Base-by-base conservation (phyloP, 2,329 filamentous ascomycete species). In the Orbilia ellipsospora region DNA sequence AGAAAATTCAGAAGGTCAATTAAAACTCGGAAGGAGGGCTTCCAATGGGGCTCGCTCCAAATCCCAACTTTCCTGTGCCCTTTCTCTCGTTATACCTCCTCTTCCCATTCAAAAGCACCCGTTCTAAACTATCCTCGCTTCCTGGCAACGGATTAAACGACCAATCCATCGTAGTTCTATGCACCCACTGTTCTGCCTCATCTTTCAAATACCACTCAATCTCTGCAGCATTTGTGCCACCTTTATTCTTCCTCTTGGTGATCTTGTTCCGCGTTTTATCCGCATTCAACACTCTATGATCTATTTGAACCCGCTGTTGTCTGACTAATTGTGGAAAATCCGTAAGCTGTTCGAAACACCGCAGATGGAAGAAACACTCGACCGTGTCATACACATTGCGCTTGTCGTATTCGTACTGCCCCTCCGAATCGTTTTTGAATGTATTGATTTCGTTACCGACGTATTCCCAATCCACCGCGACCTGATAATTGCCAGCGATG, bases 181-280 rank as follows among this genome's bases (percentile, higher is more conserved):
- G 26, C 61, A 77, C 72, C 73, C 73, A 77, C 7, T 62, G 55
- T 26, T 66, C 73, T 7, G 66, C 67, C n/a, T 66, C 66, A 15
- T 70, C 65, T 26, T 77, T 77, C 66, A 77, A 50, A 44, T 77
- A 72, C 73, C 73, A 77, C 48, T 77, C 73, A 16, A 77, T 77
- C 67, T 77, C 73, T 12, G 73, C 73, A 1, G 73, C 66, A 36
- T 77, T 77, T 1, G 73, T 70, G 18, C 73, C 73, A n/a, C 73
- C 73, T n/a, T 77, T 77, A 28, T 70, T 70, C 61, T 70, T 70
- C 42, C 73, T 66, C 28, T 67, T 77, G 0, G 73, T 72, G 10
- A 77, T 72, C 20, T 67, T 72, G 31, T 77, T 77, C 59, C 64
- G 57, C 26, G 51, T 75, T 44, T 77, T 72, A 50, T 70, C 66